phyloP scores from a whole-genome alignment of 805 yeast species.

The Pichia insulana region DNA sequence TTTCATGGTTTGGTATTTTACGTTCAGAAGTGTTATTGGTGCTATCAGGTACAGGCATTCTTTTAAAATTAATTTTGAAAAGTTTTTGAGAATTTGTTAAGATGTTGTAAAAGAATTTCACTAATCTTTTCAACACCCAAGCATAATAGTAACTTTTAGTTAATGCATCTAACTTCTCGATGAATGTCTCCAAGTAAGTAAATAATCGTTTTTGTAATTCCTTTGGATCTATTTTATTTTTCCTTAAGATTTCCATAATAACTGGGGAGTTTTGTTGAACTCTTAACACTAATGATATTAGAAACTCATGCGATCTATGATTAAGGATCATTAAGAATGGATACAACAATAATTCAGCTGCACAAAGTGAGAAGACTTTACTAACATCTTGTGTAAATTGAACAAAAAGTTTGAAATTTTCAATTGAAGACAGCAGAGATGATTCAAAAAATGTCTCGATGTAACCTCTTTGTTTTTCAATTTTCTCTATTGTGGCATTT shows the following conservation, averaged over 20 bases:
- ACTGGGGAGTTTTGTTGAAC: conserved; percentile 31
- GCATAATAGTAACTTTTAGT: conserved; percentile 37
- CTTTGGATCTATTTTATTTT: conserved; percentile 28
- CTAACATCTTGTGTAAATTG: conserved; percentile 25
- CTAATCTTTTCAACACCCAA: conserved; percentile 36
- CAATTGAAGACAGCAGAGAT: conserved; percentile 29
- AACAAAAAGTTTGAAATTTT: conserved; percentile 29
- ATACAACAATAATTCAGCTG: conserved; percentile 38
- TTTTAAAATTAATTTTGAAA: conserved; percentile 26
- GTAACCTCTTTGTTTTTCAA: conserved; percentile 25
- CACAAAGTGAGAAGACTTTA: conserved; percentile 26
- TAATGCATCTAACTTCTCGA: conserved; percentile 28
- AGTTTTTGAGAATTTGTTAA: conserved; percentile 28
- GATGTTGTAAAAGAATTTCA: conserved; percentile 30
- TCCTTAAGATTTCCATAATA: conserved; percentile 25
- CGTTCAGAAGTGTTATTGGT: neutral
- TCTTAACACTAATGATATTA: conserved; percentile 47
- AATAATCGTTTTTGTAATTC: conserved; percentile 28
- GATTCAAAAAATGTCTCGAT: conserved; percentile 29
- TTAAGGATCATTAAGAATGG: conserved; percentile 45
- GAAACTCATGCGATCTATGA: conserved; percentile 48
- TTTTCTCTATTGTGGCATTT: conserved; percentile 22
- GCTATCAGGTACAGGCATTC: conserved; percentile 11
- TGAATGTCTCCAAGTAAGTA: conserved; percentile 27
- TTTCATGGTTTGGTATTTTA: conserved; percentile 7